Base-by-base conservation (phyloP, 257 asterid genomes). In the Solanum neorickii region DNA sequence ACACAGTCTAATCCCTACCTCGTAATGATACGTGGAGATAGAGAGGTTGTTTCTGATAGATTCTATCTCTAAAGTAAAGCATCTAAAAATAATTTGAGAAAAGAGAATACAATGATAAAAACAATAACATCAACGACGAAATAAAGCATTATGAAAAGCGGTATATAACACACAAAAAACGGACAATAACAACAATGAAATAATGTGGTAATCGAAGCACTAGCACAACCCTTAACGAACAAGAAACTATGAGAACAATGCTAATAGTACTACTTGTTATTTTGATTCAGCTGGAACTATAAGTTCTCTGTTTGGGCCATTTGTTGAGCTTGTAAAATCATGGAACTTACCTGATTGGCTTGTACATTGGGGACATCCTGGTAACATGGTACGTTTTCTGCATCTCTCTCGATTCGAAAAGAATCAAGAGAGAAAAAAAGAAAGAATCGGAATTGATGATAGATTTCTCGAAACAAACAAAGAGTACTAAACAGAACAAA, bases 341-440 rank as follows among this genome's bases (percentile, higher is more conserved):
- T 93, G 82, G 93, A 90, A 92, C 90, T 93, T 95, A 65, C 99
- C 98, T 0, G 98, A 86, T 39, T 95, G 98, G 98, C 98, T 97
- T 42, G 98, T 95, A 35, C 99, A 97, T 83, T 97, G 98, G 98
- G 98, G 99, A 80, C 98, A 95, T 83, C 99, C 99, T 4, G 98
- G 95, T 23, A 96, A 96, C 94, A 95, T 96, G 99, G 99, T 94
- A 90, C 56, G 73, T 74, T 4, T 35, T 35, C 18, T 73, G 41
- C 23, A 10, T 62, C 31, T 5, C 31, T 5, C 70, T 73, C 16
- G 77, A 70, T 33, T 15, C 16, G 0, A 0, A 62, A 62, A 62
- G 0, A 62, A n/a, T 62, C 31, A 4, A 62, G 70, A 23, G 69
- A 60, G 60, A n/a, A 62, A 62, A 62, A 62, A 62, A 62, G 70